Percentiles rank a stretch among this genome's conserved stretches.
These are phyloP conservation scores for Bruguiera sexangula DNA, from an alignment of 345 rosid species.

Conservation along the genomic window DNA sequence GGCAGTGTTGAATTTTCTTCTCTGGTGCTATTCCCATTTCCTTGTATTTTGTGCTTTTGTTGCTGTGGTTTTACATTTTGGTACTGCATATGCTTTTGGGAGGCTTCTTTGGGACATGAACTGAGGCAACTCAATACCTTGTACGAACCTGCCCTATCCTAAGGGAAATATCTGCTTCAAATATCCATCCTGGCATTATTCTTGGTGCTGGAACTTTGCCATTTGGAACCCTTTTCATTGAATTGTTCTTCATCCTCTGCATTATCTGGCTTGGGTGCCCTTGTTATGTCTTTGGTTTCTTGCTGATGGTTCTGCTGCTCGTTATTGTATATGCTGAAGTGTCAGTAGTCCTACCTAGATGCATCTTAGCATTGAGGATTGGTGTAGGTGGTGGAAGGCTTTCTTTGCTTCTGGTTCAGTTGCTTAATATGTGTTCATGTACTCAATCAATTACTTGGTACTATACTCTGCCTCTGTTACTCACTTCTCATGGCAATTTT, in stretches of 20 bases:
- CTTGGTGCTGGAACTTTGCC: conserved; percentile 1
- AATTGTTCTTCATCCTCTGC: conserved; percentile 11
- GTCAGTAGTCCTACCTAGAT: neutral
- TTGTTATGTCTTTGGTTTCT: conserved; percentile 3
- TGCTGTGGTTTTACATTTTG: neutral
- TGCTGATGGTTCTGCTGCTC: conserved; percentile 9
- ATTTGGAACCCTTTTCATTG: conserved; percentile 11
- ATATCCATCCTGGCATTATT: conserved; percentile 11
- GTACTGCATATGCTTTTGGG: neutral
- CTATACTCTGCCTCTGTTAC: too few relatives aligned
- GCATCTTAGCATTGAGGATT: neutral
- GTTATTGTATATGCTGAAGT: neutral
- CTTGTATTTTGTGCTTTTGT: neutral
- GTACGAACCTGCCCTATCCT: conserved; percentile 9
- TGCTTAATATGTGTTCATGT: neutral
- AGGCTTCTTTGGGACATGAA: neutral
- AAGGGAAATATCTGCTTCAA: conserved; percentile 6
- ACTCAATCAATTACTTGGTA: neutral
- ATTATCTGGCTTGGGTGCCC: conserved; percentile 9
- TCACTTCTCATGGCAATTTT: too few relatives aligned
- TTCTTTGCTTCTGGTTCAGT: neutral
- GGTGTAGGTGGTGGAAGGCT: neutral
- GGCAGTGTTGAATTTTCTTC: too few relatives aligned
- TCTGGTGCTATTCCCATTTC: neutral
- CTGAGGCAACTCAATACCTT: conserved; percentile 1